These are phyloP conservation scores for Apiospora malaysiana DNA, from an alignment of 2,329 filamentous ascomycete species.

Conservation along the genomic window DNA sequence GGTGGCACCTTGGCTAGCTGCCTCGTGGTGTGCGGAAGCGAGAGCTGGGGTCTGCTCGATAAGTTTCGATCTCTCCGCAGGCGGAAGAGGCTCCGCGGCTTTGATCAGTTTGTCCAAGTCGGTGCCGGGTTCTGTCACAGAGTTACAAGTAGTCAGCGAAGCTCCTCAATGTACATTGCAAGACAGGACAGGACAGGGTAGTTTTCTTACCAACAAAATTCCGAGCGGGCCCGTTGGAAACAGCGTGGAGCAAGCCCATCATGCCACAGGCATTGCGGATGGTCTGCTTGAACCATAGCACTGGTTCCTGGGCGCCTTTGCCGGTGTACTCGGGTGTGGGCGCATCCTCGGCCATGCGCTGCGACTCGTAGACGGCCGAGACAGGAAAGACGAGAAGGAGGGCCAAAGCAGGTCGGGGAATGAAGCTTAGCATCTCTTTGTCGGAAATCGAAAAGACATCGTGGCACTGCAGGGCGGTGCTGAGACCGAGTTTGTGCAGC, in stretches of 20 bases:
- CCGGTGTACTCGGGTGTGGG: conserved; percentile 68
- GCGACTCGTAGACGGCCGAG: conserved; percentile 77
- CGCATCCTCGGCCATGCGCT: conserved; percentile 76
- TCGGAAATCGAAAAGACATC: conserved; percentile 94
- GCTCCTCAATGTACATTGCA: neutral
- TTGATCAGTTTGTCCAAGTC: conserved; percentile 69
- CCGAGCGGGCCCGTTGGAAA: conserved; percentile 76
- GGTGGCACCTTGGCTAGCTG: conserved; percentile 80
- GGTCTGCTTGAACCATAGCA: conserved; percentile 94
- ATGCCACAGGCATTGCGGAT: conserved; percentile 93
- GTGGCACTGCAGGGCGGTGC: conserved; percentile 77
- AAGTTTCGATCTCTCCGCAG: conserved; percentile 70
- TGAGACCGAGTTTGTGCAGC: conserved; percentile 83
- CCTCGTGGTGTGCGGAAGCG: conserved; percentile 78
- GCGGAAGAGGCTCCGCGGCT: conserved; percentile 72
- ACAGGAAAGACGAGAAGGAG: conserved; percentile 93
- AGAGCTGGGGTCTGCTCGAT: conserved; percentile 79
- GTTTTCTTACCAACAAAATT: conserved; percentile 59
- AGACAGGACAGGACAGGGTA: neutral
- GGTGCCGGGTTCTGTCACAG: conserved; percentile 50
- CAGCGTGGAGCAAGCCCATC: conserved; percentile 85
- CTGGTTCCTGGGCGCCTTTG: conserved; percentile 72
- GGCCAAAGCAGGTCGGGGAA: conserved; percentile 86
- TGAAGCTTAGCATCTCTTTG: conserved; percentile 80
- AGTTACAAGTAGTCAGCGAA: neutral